Conservation (phyloP, 306 rosid species). For the Fragaria ananassa region DNA sequence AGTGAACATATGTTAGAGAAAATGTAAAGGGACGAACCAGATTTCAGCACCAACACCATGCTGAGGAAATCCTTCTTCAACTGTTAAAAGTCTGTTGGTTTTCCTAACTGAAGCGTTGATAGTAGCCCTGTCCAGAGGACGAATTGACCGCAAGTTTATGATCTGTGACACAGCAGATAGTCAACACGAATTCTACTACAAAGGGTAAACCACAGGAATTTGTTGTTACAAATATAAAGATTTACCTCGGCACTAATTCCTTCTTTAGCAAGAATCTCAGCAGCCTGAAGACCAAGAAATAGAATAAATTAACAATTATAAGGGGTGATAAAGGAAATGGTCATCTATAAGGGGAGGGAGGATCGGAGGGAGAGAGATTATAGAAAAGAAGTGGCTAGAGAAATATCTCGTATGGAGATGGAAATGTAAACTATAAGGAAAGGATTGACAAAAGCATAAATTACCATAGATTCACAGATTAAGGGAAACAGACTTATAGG, state of each 20-base stretch:
- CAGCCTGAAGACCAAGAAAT: conserved; percentile 64
- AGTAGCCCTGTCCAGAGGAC: conserved; percentile 88
- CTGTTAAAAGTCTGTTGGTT: conserved; percentile 87
- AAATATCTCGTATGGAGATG: background rate
- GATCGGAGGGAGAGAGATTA: background rate
- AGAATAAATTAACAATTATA: conserved; percentile 22
- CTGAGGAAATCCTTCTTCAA: conserved; percentile 99
- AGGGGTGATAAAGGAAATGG: conserved; percentile 6
- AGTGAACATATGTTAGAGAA: conserved; percentile 6
- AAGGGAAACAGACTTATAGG: background rate
- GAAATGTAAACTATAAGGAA: background rate
- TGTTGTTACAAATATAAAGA: conserved; percentile 9
- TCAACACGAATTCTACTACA: conserved; percentile 19
- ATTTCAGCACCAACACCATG: conserved; percentile 99
- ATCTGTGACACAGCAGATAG: conserved; percentile 41
- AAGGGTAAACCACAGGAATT: background rate
- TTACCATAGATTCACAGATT: background rate
- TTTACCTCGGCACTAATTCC: conserved; percentile 96
- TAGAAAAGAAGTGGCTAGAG: background rate
- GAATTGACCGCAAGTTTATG: conserved; percentile 86
- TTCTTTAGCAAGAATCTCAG: conserved; percentile 81
- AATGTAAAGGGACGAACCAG: conserved; percentile 52
- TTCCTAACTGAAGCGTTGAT: conserved; percentile 92
- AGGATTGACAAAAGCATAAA: background rate
- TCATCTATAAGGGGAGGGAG: background rate